A percentile compares a stretch with the other conserved stretches of the same genome.
These are phyloP conservation scores for Cadophora gregata DNA, from an alignment of 2,329 filamentous ascomycete species.

Conservation along the genomic window DNA sequence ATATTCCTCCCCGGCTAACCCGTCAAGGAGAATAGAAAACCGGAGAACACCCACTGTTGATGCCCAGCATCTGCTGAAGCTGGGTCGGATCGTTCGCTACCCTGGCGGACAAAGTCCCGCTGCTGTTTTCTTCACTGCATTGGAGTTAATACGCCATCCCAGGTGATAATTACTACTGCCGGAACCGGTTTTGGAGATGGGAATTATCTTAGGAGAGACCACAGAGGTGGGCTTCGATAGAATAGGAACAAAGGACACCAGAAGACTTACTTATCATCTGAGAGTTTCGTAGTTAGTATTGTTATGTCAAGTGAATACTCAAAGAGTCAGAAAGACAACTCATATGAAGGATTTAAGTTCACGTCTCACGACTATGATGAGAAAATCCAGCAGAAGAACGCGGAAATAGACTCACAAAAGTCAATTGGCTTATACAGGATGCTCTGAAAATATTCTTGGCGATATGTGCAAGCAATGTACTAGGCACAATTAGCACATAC, in stretches of 20 bases:
- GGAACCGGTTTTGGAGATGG: background rate
- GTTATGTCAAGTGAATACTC: background rate
- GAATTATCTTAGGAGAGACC: background rate
- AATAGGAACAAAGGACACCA: too few species aligned
- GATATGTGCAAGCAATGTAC: slow-evolving; percentile 47
- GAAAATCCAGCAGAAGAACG: background rate
- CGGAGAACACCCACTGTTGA: slow-evolving; percentile 42
- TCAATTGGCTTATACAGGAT: slow-evolving; percentile 51
- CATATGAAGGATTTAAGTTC: too few species aligned
- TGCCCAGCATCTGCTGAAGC: slow-evolving; percentile 55
- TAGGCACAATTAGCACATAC: slow-evolving; percentile 25
- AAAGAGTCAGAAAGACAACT: background rate
- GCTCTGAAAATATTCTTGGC: slow-evolving; percentile 52
- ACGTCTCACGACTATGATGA: too few species aligned
- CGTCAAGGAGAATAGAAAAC: too few species aligned
- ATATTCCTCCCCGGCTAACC: too few species aligned
- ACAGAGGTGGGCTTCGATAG: too few species aligned
- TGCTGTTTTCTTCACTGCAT: slow-evolving; percentile 49
- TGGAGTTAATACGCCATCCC: background rate
- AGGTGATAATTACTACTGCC: background rate
- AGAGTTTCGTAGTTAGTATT: background rate
- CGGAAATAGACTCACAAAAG: slow-evolving; percentile 42
- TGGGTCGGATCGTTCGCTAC: slow-evolving; percentile 56
- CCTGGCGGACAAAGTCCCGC: slow-evolving; percentile 54
- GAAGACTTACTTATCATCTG: slow-evolving; percentile 42